phyloP scores from a whole-genome alignment of 129 eudicot species.

The Cynara cardunculus region DNA sequence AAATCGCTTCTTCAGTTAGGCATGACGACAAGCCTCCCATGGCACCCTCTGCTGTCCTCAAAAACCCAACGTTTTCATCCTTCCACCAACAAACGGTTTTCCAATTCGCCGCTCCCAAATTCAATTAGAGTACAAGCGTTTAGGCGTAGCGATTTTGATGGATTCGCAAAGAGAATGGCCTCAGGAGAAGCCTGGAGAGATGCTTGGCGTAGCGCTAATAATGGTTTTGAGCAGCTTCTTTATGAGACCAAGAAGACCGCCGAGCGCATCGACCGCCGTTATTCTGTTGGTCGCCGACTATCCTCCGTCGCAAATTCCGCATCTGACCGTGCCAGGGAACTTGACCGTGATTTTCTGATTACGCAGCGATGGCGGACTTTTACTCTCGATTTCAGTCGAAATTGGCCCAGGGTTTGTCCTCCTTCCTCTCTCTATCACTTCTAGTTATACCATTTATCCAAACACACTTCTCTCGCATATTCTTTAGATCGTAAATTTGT shows the following conservation, averaged over 20 bases:
- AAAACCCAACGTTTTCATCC: conserved; percentile 34
- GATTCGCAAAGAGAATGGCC: conserved; percentile 47
- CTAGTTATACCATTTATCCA: background rate
- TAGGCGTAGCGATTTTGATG: conserved; percentile 76
- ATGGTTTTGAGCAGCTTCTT: conserved; percentile 69
- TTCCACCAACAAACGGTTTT: conserved; percentile 4
- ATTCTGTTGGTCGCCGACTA: conserved; percentile 45
- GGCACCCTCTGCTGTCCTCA: conserved; percentile 46
- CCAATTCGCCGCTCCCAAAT: conserved; percentile 18
- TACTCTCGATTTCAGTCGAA: conserved; percentile 59
- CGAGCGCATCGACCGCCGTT: conserved; percentile 78
- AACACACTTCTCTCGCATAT: too few species aligned
- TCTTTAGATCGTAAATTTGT: background rate
- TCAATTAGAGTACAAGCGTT: conserved; percentile 40
- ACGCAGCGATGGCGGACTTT: conserved; percentile 67
- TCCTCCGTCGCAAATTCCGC: conserved; percentile 56
- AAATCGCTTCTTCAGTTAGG: background rate
- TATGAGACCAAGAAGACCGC: conserved; percentile 77
- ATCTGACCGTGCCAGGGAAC: conserved; percentile 62
- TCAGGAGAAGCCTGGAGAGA: conserved; percentile 81
- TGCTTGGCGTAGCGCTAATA: conserved; percentile 74
- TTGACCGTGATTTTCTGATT: conserved; percentile 69
- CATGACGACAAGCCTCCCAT: conserved; percentile 70
- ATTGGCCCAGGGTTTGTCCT: conserved; percentile 82
- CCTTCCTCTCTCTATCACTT: background rate